Percentiles rank a stretch among this genome's conserved stretches.
phyloP scores from a whole-genome alignment of 345 rosid genomes.

The Boechera stricta region DNA sequence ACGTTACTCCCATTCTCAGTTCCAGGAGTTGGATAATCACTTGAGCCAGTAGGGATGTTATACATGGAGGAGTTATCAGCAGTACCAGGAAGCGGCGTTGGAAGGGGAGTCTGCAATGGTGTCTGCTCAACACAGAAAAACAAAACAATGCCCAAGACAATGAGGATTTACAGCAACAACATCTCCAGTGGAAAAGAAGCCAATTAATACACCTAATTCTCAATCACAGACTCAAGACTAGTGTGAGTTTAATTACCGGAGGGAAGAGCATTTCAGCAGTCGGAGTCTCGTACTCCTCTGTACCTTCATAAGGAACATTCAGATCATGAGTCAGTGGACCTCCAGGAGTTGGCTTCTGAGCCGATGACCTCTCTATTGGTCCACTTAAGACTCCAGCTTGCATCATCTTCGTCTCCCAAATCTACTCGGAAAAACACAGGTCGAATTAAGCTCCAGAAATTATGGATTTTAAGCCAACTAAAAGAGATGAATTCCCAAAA shows the following conservation, averaged over 20 bases:
- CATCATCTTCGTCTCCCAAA: conserved; percentile 97
- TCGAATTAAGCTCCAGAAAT: conserved; percentile 26
- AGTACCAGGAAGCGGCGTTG: conserved; percentile 79
- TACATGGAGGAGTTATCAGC: conserved; percentile 83
- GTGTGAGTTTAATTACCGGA: conserved; percentile 58
- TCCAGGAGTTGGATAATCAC: conserved; percentile 84
- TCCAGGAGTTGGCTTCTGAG: conserved; percentile 60
- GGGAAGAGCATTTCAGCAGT: conserved; percentile 96
- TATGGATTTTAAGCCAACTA: background rate
- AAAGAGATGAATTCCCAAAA: conserved; percentile 32
- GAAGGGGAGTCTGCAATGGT: conserved; percentile 84
- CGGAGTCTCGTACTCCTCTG: conserved; percentile 97
- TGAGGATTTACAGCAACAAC: background rate
- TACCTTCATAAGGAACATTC: conserved; percentile 92
- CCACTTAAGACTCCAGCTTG: conserved; percentile 76
- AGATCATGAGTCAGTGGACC: conserved; percentile 79
- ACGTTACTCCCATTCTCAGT: conserved; percentile 63
- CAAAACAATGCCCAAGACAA: conserved; percentile 10
- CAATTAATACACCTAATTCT: background rate
- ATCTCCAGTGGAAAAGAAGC: background rate
- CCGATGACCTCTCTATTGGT: conserved; percentile 72
- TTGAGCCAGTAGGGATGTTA: conserved; percentile 86
- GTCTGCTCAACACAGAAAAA: conserved; percentile 57
- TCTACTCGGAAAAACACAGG: conserved; percentile 48
- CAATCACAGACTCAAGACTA: background rate